phyloP scores from a whole-genome alignment of 2,329 filamentous ascomycete species.

The Macrophomina phaseolina region DNA sequence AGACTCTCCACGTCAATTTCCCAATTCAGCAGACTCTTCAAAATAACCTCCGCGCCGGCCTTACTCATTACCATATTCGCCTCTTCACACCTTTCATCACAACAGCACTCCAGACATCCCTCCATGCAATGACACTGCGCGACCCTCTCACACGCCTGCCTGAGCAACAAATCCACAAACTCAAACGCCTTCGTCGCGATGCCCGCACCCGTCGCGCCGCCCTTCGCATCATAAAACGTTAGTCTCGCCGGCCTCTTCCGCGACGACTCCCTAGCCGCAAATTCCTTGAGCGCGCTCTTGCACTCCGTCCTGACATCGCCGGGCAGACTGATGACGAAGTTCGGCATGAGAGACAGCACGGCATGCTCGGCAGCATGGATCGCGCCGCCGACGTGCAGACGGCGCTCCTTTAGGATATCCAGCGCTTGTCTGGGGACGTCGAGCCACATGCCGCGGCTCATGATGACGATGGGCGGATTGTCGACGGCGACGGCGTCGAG shows the following conservation, averaged over 20 bases:
- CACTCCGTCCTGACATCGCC: conserved; percentile 95
- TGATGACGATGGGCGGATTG: conserved; percentile 85
- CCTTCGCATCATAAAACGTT: conserved; percentile 95
- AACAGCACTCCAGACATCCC: conserved; percentile 91
- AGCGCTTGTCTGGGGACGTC: conserved; percentile 83
- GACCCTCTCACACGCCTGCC: conserved; percentile 76
- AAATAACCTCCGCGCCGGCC: conserved; percentile 79
- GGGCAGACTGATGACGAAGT: conserved; percentile 86
- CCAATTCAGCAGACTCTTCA: conserved; percentile 75
- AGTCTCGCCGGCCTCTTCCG: conserved; percentile 86
- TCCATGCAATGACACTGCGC: conserved; percentile 76
- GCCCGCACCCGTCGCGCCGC: conserved; percentile 79
- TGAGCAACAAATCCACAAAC: conserved; percentile 79
- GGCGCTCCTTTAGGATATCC: conserved; percentile 73
- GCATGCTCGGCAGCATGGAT: conserved; percentile 97
- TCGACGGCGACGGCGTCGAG: conserved; percentile 92
- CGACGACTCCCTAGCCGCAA: conserved; percentile 70
- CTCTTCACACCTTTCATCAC: conserved; percentile 81
- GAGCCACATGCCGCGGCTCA: conserved; percentile 92
- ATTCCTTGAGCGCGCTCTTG: conserved; percentile 87
- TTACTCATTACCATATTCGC: conserved; percentile 94
- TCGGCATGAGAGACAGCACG: conserved; percentile 83
- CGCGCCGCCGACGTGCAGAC: conserved; percentile 81
- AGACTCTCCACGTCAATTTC: conserved; percentile 83
- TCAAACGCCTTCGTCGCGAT: conserved; percentile 95